A percentile compares a stretch with the other conserved stretches of the same genome.
These are phyloP conservation scores for Peronospora belbahrii DNA, from an alignment of 352 stramenopile species.

Conservation along the genomic window DNA sequence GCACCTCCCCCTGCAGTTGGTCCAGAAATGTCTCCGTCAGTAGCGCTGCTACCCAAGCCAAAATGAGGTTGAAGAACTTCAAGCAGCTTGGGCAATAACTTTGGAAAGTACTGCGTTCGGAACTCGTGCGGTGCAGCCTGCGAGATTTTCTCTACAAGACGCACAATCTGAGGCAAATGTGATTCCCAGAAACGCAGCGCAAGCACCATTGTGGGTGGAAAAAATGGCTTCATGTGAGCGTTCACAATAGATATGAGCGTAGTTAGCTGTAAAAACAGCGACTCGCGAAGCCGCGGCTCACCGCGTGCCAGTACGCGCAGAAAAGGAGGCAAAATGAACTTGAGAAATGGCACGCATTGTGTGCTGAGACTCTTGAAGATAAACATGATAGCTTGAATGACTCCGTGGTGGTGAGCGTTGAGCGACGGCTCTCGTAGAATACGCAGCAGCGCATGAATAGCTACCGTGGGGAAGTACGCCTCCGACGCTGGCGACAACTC, in stretches of 20 bases:
- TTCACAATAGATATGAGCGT: slow-evolving; percentile 94
- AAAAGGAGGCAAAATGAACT: slow-evolving; percentile 96
- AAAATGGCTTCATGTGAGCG: slow-evolving; percentile 94
- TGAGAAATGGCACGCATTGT: slow-evolving; percentile 94
- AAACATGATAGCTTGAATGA: slow-evolving; percentile 98
- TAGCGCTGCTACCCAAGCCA: slow-evolving; percentile 60
- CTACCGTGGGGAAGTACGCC: slow-evolving; percentile 96
- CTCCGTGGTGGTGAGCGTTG: slow-evolving; percentile 91
- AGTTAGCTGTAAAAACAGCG: slow-evolving; percentile 94
- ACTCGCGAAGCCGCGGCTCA: slow-evolving; percentile 90
- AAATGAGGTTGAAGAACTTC: slow-evolving; percentile 77
- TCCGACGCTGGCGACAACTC: slow-evolving; percentile 75
- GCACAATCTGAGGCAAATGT: slow-evolving; percentile 93
- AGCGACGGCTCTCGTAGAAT: slow-evolving; percentile 95
- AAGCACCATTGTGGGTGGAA: slow-evolving; percentile 94
- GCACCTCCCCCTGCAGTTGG: slow-evolving; percentile 17
- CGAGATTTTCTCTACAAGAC: slow-evolving; percentile 89
- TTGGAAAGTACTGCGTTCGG: slow-evolving; percentile 76
- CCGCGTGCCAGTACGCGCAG: slow-evolving; percentile 88
- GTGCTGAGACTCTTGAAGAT: slow-evolving; percentile 96
- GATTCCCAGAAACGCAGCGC: slow-evolving; percentile 94
- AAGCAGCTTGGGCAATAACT: slow-evolving; percentile 84
- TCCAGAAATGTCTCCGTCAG: slow-evolving; percentile 21
- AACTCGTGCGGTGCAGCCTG: slow-evolving; percentile 74
- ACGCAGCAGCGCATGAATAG: slow-evolving; percentile 92